These are phyloP conservation scores for Rhodomyrtus tomentosa DNA, from an alignment of 345 rosid species.

Conservation along the genomic window DNA sequence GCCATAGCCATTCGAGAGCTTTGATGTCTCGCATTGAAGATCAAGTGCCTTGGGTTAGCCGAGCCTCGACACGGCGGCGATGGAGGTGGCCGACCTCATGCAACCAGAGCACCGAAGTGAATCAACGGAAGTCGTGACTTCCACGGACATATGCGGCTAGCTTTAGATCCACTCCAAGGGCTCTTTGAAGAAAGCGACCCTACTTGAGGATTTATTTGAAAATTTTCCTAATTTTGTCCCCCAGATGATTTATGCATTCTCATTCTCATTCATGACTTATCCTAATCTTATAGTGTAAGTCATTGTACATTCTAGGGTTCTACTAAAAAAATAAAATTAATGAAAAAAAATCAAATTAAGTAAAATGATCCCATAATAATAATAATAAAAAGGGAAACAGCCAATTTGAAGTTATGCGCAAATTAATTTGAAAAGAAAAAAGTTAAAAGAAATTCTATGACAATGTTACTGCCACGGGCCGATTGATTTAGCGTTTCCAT, in stretches of 20 bases:
- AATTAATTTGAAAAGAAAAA: no score
- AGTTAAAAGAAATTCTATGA: no score
- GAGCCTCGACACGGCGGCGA: fast-evolving
- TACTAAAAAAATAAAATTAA: background rate
- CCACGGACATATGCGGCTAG: background rate
- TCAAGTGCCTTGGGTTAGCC: background rate
- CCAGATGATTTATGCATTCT: background rate
- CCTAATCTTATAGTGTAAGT: background rate
- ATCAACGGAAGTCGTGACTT: background rate
- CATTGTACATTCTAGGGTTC: background rate
- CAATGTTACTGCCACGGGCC: no score
- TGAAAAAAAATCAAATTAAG: background rate
- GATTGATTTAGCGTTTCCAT: no score
- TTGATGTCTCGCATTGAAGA: background rate
- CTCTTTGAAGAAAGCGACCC: background rate
- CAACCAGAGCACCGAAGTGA: background rate
- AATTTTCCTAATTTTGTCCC: background rate
- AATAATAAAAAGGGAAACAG: background rate
- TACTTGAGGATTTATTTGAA: background rate
- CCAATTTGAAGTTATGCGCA: background rate
- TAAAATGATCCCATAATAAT: background rate
- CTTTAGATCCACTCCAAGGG: background rate
- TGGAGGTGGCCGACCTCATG: background rate
- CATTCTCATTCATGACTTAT: background rate
- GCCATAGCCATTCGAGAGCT: background rate